A percentile compares a stretch with the other conserved stretches of the same genome.
Conservation (phyloP, 2,329 filamentous ascomycete genomes). For the Fusarium setosum region DNA sequence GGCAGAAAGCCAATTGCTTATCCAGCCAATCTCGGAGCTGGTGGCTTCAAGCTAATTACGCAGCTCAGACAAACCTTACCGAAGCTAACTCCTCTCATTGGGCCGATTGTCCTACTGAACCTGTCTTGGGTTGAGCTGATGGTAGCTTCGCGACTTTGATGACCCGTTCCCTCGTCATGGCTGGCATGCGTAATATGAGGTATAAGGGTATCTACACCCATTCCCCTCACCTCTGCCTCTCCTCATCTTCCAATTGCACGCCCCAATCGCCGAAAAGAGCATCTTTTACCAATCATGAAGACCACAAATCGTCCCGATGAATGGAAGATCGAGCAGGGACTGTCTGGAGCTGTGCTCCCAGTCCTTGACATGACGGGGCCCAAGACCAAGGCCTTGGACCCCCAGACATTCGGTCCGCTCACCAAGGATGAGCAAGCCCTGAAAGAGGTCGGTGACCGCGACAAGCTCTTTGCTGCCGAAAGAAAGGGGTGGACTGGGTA, state of each 20-base stretch:
- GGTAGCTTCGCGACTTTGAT: not conserved
- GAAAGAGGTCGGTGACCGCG: constrained; percentile 51
- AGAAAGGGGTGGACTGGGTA: constrained; percentile 50
- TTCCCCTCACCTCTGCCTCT: not conserved
- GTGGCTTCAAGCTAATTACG: not conserved
- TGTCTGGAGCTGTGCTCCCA: constrained; percentile 57
- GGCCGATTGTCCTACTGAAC: not conserved
- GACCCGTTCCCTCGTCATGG: not conserved
- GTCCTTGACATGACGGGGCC: constrained; percentile 58
- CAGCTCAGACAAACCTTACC: not conserved
- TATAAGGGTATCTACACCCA: not conserved
- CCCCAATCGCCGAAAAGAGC: not conserved
- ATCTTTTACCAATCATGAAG: constrained; percentile 10
- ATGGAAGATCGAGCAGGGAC: constrained; percentile 65
- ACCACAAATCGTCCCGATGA: constrained; percentile 54
- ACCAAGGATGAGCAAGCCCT: constrained; percentile 56
- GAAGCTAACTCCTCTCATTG: not conserved
- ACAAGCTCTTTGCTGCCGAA: constrained; percentile 41
- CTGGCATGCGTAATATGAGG: not conserved
- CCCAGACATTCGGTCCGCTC: constrained; percentile 43
- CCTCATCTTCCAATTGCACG: not conserved
- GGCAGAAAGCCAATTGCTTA: not conserved
- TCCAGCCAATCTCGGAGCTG: not conserved
- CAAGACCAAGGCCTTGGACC: constrained; percentile 45
- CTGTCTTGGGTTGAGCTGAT: not conserved